Evolutionary conservation across 2,329 filamentous ascomycete species (phyloP).

Genomic region (Penicillium sp.): DNA sequence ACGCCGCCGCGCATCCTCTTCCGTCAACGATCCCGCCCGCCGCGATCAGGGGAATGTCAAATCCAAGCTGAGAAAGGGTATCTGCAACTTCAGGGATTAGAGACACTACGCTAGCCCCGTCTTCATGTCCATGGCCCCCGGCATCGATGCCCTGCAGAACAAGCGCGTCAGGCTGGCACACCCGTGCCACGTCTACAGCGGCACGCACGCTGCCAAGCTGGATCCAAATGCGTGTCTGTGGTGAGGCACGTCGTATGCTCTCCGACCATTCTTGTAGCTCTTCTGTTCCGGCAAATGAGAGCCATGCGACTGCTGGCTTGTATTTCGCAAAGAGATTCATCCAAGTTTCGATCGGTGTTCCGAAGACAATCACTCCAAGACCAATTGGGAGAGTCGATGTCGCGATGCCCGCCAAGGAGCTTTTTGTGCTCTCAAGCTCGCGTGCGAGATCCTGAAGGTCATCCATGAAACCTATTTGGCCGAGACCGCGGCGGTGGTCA

Average conservation of each 20-base stretch:
- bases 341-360: conserved; percentile 4
- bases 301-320: conserved; percentile 15
- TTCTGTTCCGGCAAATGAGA: conserved; percentile 13
- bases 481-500: conserved; percentile 16
- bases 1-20: conserved; percentile 49
- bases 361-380: conserved; percentile 13
- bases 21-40: conserved; percentile 55
- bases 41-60: conserved; percentile 46
- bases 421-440: neutral
- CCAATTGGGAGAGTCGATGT: conserved; percentile 8
- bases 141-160: conserved; percentile 20
- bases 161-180: conserved; percentile 15
- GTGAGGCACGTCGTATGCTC: conserved; percentile 8
- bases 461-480: conserved; percentile 18
- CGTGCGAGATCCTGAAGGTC: neutral
- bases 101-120: conserved; percentile 10
- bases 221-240: conserved; percentile 14
- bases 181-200: conserved; percentile 9
- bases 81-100: conserved; percentile 9
- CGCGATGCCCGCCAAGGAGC: neutral
- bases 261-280: conserved; percentile 11
- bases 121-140: conserved; percentile 15
- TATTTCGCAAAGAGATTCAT: conserved; percentile 10
- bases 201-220: conserved; percentile 13
- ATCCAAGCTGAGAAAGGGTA: conserved; percentile 10